A percentile compares a stretch with the other conserved stretches of the same genome.
Evolutionary conservation across 345 rosid species (phyloP).

Genomic region (Linum tenue): DNA sequence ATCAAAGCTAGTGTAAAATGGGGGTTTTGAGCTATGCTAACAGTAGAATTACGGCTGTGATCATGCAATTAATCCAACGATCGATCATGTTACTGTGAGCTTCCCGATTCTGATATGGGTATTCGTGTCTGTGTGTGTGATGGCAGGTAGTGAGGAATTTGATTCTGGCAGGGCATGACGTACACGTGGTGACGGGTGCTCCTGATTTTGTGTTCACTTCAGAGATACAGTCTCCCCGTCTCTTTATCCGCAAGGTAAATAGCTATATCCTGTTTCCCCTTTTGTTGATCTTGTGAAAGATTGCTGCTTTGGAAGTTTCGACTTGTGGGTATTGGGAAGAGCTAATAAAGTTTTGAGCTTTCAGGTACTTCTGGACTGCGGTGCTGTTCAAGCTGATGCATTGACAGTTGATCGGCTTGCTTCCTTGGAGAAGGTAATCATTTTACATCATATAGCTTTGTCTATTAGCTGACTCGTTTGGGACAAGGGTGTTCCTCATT

Average conservation of each 20-base stretch:
- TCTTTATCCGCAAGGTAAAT: slow-evolving; percentile 70
- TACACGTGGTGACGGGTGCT: slow-evolving; percentile 92
- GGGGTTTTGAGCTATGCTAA: no score
- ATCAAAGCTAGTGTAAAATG: no score
- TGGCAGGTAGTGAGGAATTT: slow-evolving; percentile 76
- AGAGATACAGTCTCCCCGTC: slow-evolving; percentile 76
- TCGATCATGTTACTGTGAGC: no score
- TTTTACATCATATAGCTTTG: background rate
- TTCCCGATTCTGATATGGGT: no score
- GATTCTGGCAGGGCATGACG: slow-evolving; percentile 90
- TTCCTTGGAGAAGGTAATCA: slow-evolving; percentile 71
- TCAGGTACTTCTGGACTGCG: slow-evolving; percentile 88
- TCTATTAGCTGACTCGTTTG: background rate
- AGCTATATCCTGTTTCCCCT: background rate
- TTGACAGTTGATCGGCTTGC: slow-evolving; percentile 98
- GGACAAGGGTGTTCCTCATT: background rate
- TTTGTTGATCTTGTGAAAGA: background rate
- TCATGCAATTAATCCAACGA: no score
- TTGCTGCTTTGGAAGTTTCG: background rate
- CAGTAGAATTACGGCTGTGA: no score
- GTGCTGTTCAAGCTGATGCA: slow-evolving; percentile 98
- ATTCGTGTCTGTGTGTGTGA: background rate
- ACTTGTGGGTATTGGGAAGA: background rate
- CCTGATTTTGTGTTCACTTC: slow-evolving; percentile 97
- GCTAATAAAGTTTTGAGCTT: background rate